phyloP scores from a whole-genome alignment of 2,329 filamentous ascomycete genomes.

The Aspergillus unguis region DNA sequence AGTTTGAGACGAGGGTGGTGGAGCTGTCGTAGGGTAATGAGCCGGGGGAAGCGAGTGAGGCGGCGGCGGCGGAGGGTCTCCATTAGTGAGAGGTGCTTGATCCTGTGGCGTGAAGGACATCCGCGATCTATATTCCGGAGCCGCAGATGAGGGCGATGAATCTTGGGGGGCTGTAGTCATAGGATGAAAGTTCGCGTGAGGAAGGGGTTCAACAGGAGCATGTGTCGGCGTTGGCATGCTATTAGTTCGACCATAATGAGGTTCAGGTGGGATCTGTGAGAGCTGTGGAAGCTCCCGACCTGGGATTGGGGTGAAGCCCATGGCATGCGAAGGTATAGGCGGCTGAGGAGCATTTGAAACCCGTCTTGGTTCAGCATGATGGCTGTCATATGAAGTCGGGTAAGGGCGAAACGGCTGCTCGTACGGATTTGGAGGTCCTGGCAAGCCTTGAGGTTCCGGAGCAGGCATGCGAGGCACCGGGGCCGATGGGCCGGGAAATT shows the following conservation, averaged over 20 bases:
- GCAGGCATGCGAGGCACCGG: slow-evolving; percentile 33
- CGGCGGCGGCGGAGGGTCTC: slow-evolving; percentile 28
- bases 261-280: slow-evolving; percentile 33
- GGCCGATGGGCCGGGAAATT: slow-evolving; percentile 22
- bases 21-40: slow-evolving; percentile 27
- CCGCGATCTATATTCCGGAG: slow-evolving; percentile 32
- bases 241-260: slow-evolving; percentile 32
- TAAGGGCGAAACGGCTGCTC: slow-evolving; percentile 34
- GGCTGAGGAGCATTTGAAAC: slow-evolving; percentile 27
- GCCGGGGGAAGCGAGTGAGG: slow-evolving; percentile 28
- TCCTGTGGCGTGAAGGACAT: slow-evolving; percentile 33
- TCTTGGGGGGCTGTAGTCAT: slow-evolving; percentile 25
- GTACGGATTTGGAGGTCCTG: slow-evolving; percentile 27
- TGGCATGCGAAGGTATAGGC: slow-evolving; percentile 24
- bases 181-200: slow-evolving; percentile 30
- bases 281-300: slow-evolving; percentile 36
- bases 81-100: slow-evolving; percentile 21
- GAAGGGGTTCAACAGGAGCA: slow-evolving; percentile 26
- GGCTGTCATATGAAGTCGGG: slow-evolving; percentile 28
- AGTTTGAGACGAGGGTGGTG: slow-evolving; percentile 26
- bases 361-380: slow-evolving; percentile 30
- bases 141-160: slow-evolving; percentile 29
- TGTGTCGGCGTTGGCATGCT: slow-evolving; percentile 30
- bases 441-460: slow-evolving; percentile 28
- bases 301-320: slow-evolving; percentile 28